Base-by-base conservation (phyloP, 225 moss, liverwort and hornwort species). In the Lunularia cruciata region DNA sequence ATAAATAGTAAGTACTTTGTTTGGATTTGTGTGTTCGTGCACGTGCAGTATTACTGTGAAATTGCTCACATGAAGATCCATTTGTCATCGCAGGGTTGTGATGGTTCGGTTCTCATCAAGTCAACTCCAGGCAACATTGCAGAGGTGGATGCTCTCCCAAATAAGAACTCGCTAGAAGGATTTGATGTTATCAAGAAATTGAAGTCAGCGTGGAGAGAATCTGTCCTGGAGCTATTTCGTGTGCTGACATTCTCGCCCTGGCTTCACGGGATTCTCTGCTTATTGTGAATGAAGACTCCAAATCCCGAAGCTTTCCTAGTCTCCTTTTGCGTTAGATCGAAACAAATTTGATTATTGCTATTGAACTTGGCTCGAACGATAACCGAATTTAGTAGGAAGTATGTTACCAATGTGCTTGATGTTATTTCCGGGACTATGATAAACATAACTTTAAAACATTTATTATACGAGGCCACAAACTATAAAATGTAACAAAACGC, bases 171-270 rank as follows among this genome's bases (percentile, higher is more conserved):
- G 2, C n/a, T 67, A 5, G 22, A 20, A 51, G 51, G 51, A 23
- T 52, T 67, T 0, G 0, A 26, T 46, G 60, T 2, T 65, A 57
- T 82, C 2, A 77, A 85, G 5, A 58, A 65, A 0, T 66, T 76
- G 37, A 85, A 85, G 74, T 74, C 56, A 2, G 83, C 79, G 69
- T 82, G 1, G 85, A 85, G 39, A 23, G 57, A 46, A 74, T 59
- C 1, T 85, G 85, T 10, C 85, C 77, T 0, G 85, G 82, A 0
- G 25, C 59, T 0, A 76, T 85, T 12, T 85, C 82, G 0, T 85
- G 85, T 63, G 73, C 82, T 12, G 76, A 85, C 28, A 76, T 85
- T 14, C 4, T 85, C 23, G 81, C 81, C 3, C 79, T 68, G 26
- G 79, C 79, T 12, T 48, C 67, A 16, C 48, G 49, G 2, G 47